phyloP scores from a whole-genome alignment of 805 yeast genomes.

The Saturnispora hagleri region DNA sequence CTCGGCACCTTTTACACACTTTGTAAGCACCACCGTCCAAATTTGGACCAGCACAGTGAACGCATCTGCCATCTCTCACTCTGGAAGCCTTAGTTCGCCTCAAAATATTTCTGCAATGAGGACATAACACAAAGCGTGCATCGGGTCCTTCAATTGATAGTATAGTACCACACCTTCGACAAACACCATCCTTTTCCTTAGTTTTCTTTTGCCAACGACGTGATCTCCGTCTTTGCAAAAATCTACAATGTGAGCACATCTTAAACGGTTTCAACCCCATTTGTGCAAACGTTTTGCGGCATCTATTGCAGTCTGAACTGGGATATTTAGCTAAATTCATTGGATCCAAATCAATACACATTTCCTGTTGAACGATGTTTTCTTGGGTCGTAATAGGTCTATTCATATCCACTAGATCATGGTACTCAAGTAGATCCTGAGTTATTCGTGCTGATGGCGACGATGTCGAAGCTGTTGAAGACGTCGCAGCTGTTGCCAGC shows the following conservation, averaged over 20 bases:
- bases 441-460: neutral
- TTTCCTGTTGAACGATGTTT: neutral
- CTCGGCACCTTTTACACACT: constrained; percentile 59
- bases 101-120: constrained; percentile 46
- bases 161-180: constrained; percentile 52
- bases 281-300: constrained; percentile 51
- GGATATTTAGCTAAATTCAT: constrained; percentile 12
- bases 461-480: neutral
- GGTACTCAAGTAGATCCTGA: neutral
- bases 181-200: constrained; percentile 50
- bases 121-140: constrained; percentile 46
- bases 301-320: constrained; percentile 37
- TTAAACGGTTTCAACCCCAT: constrained; percentile 38
- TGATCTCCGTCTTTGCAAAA: constrained; percentile 51
- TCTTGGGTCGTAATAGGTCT: neutral
- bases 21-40: constrained; percentile 39
- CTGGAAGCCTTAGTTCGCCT: constrained; percentile 49
- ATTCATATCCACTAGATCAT: neutral
- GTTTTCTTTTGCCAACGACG: constrained; percentile 58
- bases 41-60: constrained; percentile 57
- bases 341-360: constrained; percentile 18
- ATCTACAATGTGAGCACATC: constrained; percentile 57
- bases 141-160: constrained; percentile 38
- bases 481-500: neutral
- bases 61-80: constrained; percentile 56